Evolutionary conservation across 345 rosid species (phyloP), one percentile per base, ranked within the genome.

Genomic region (Tarenaya hassleriana): DNA sequence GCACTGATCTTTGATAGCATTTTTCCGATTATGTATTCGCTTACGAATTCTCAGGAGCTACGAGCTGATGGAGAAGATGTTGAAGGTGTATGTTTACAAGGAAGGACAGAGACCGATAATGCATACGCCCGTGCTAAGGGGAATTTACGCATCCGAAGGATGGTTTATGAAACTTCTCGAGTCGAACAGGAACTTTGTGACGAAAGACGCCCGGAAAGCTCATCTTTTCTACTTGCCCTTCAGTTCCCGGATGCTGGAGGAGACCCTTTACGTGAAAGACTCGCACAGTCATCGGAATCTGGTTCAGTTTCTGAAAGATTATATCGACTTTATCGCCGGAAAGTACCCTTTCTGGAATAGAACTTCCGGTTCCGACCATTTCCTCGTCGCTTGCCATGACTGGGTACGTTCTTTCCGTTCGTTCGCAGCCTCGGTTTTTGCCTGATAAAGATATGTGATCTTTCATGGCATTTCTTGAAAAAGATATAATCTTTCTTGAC

Each of bases 111-210:
- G 37, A 62, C 95, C 94, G 8, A 69, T 91, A 47, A 44, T 91
- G 37, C 96, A 91, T 54, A 64, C 14, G 49, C 86, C 96, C 15
- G 57, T 70, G 38, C 92, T 87, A 13, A 41, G 64, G 63, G 96
- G 98, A 43, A 87, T 91, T 57, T 91, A 91, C 52, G 92, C 98
- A 50, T 91, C 98, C 0, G 98, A 91, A 73, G 98, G 98, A 44
- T 91, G 98, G 98, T 91, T 91, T 68, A 87, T 91, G 98, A 91
- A 81, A 71, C 64, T 67, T 41, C 60, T 91, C 16, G 82, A 84
- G 64, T 61, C 78, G 15, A 78, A 66, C 76, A 80, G 73, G 68
- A 66, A 67, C 42, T 42, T 8, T 4, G 18, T 19, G n/a, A 78
- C 91, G 15, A 82, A 67, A 60, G 52, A 75, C 34, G 57, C 89